Evolutionary conservation across 108 stramenopile species (phyloP).

Genomic region (Epithemia pelagica): DNA sequence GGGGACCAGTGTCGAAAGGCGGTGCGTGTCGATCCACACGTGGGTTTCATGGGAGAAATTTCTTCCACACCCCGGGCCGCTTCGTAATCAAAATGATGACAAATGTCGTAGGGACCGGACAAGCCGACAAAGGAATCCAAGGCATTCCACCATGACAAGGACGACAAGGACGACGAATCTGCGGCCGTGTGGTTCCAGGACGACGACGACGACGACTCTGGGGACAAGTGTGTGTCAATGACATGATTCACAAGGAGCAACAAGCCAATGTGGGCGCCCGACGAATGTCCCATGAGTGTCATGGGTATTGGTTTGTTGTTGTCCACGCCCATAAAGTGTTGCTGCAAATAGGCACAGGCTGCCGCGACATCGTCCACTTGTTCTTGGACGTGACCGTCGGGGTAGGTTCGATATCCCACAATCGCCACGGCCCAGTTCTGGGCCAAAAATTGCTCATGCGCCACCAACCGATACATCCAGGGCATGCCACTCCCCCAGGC

Average conservation of each 20-base stretch:
- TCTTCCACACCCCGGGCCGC: slow-evolving; percentile 80
- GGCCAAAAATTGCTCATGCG: slow-evolving; percentile 42
- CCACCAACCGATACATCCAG: slow-evolving; percentile 73
- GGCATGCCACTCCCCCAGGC: slow-evolving; percentile 77
- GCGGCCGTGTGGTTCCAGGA: background rate
- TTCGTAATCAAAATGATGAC: slow-evolving; percentile 81
- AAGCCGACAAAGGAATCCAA: slow-evolving; percentile 54
- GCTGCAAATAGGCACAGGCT: slow-evolving; percentile 16
- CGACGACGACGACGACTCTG: slow-evolving; percentile 1
- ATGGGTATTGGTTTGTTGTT: no score
- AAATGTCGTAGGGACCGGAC: slow-evolving; percentile 70
- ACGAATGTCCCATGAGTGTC: slow-evolving; percentile 62
- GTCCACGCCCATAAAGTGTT: slow-evolving; percentile 2
- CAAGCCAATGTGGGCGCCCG: slow-evolving; percentile 73
- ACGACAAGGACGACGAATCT: background rate
- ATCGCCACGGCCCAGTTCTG: slow-evolving; percentile 46
- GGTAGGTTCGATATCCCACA: slow-evolving; percentile 76
- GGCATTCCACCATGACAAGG: no score
- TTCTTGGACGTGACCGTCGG: slow-evolving; percentile 37
- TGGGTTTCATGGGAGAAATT: slow-evolving; percentile 72
- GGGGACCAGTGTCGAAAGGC: slow-evolving; percentile 54
- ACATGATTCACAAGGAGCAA: slow-evolving; percentile 42
- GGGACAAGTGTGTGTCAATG: slow-evolving; percentile 8
- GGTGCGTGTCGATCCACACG: slow-evolving; percentile 47
- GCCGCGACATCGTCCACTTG: slow-evolving; percentile 57